A percentile compares a stretch with the other conserved stretches of the same genome.
Conservation (phyloP, 352 stramenopile genomes). For the Phytophthora lateralis region DNA sequence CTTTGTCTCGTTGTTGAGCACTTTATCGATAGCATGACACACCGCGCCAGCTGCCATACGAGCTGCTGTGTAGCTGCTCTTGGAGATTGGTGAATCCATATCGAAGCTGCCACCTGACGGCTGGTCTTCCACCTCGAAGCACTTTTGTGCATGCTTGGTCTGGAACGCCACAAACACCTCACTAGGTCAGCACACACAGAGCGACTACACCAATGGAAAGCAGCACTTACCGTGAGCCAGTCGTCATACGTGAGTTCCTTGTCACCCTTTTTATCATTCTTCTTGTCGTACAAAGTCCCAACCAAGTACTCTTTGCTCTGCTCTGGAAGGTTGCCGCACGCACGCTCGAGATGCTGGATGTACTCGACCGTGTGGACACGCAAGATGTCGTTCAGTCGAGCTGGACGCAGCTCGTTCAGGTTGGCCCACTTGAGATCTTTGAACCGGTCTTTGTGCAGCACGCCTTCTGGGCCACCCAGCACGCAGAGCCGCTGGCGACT, state of each 20-base stretch:
- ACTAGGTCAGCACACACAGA: constrained; percentile 2
- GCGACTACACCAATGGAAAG: not conserved
- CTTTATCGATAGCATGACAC: constrained; percentile 70
- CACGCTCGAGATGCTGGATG: constrained; percentile 58
- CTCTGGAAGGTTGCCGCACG: constrained; percentile 47
- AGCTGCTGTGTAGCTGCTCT: constrained; percentile 60
- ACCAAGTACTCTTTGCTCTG: constrained; percentile 55
- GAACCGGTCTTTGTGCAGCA: constrained; percentile 69
- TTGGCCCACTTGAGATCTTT: constrained; percentile 66
- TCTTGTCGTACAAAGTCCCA: constrained; percentile 41
- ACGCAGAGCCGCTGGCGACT: constrained; percentile 60
- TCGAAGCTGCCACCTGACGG: constrained; percentile 60
- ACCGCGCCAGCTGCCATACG: constrained; percentile 61
- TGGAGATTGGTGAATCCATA: constrained; percentile 69
- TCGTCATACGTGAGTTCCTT: constrained; percentile 47
- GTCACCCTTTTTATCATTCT: constrained; percentile 8
- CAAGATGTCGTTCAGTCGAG: constrained; percentile 59
- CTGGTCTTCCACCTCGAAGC: constrained; percentile 52
- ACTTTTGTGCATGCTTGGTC: constrained; percentile 52
- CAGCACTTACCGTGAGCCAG: constrained; percentile 48
- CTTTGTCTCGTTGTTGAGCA: constrained; percentile 57
- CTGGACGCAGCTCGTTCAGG: constrained; percentile 54
- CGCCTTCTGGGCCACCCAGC: constrained; percentile 63
- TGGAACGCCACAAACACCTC: constrained; percentile 12
- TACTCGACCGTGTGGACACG: constrained; percentile 72